Percentiles rank a stretch among this genome's conserved stretches.
These are phyloP conservation scores for Lyophyllum semitale DNA, from an alignment of 768 basidiomycete species.

Conservation along the genomic window DNA sequence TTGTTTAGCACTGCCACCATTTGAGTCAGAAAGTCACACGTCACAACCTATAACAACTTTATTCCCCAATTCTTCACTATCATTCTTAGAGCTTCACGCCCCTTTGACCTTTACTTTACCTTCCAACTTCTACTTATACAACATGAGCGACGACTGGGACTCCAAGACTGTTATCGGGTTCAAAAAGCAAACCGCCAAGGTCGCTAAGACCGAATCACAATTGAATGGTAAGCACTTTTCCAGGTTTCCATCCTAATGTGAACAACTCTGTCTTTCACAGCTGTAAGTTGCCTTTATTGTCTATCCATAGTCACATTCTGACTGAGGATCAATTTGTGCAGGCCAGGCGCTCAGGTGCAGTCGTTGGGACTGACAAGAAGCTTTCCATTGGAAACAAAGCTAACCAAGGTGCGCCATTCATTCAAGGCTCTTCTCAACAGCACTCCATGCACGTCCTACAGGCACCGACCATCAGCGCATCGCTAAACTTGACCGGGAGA, in stretches of 20 bases:
- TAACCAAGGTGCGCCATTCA: slow-evolving; percentile 54
- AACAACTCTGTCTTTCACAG: slow-evolving; percentile 31
- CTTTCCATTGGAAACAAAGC: slow-evolving; percentile 73
- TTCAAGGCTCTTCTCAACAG: not conserved
- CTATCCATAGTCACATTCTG: not conserved
- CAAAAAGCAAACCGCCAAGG: slow-evolving; percentile 62
- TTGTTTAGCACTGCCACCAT: slow-evolving; percentile 10
- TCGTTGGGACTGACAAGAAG: slow-evolving; percentile 86
- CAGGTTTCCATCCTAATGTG: not conserved
- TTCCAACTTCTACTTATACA: slow-evolving; percentile 1
- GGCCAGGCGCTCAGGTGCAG: slow-evolving; percentile 77
- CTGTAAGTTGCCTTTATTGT: slow-evolving; percentile 44
- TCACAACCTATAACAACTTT: slow-evolving; percentile 13
- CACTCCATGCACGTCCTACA: slow-evolving; percentile 25
- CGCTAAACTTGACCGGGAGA: slow-evolving; percentile 92
- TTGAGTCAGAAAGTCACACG: slow-evolving; percentile 18
- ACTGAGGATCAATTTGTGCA: slow-evolving; percentile 29
- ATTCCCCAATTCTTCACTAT: slow-evolving; percentile 3
- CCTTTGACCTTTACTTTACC: slow-evolving; percentile 7
- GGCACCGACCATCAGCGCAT: slow-evolving; percentile 93
- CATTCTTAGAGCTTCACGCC: slow-evolving; percentile 6
- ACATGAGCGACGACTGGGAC: slow-evolving; percentile 71
- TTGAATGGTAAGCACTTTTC: slow-evolving; percentile 45
- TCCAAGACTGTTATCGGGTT: slow-evolving; percentile 70
- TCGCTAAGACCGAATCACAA: slow-evolving; percentile 63